A percentile compares a stretch with the other conserved stretches of the same genome.
Conservation (phyloP, 768 basidiomycete genomes). For the Suillus subalutaceus region DNA sequence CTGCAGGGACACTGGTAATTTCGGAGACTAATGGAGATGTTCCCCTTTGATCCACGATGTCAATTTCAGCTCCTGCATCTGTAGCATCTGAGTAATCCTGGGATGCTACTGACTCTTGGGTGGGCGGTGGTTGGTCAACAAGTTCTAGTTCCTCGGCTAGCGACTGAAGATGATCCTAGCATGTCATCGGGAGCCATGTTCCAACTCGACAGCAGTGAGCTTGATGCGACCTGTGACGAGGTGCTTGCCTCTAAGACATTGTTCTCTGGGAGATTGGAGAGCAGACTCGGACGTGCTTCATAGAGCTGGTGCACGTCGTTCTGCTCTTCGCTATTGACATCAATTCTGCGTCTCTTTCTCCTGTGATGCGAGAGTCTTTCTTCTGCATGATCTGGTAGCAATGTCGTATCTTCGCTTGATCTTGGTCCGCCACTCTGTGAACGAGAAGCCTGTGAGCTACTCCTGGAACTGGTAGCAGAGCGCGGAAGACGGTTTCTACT, state of each 20-base stretch:
- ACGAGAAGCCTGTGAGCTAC: slow-evolving; percentile 3
- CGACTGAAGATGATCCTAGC: not conserved
- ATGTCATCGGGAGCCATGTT: not conserved
- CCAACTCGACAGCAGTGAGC: not conserved
- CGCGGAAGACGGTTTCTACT: slow-evolving; percentile 12
- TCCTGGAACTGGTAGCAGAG: slow-evolving; percentile 11
- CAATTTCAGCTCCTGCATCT: not conserved
- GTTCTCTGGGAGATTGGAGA: not conserved
- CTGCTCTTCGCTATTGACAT: not conserved
- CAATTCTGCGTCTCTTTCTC: slow-evolving; percentile 10
- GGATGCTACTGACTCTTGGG: slow-evolving; percentile 1
- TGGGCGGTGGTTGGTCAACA: not conserved
- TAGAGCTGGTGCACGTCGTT: not conserved
- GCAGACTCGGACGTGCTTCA: not conserved
- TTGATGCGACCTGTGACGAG: not conserved
- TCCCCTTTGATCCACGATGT: slow-evolving; percentile 1
- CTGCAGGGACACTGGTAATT: not conserved
- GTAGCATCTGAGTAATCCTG: slow-evolving; percentile 1
- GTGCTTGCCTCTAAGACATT: slow-evolving; percentile 1
- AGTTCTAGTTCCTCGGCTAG: not conserved
- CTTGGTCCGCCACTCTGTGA: slow-evolving; percentile 1
- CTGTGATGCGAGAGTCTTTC: not conserved
- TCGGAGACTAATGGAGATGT: not conserved
- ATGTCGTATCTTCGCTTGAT: not conserved
- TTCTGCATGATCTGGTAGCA: slow-evolving; percentile 1